A percentile compares a stretch with the other conserved stretches of the same genome.
Evolutionary conservation across 2,329 filamentous ascomycete species (phyloP).

Genomic region (Penicillium sp.): DNA sequence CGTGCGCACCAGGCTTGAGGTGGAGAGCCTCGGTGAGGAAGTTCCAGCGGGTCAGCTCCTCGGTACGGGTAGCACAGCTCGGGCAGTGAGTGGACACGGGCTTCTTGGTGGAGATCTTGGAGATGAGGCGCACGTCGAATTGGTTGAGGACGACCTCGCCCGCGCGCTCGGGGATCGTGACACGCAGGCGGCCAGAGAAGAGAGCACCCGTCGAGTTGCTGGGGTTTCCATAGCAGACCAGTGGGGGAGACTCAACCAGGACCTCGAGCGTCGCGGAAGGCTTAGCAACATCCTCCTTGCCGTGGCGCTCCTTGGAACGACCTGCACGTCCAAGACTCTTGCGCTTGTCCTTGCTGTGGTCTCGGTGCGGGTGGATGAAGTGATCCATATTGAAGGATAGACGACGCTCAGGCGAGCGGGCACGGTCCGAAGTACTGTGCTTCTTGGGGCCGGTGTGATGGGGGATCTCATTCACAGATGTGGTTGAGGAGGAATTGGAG

Average conservation of each 20-base stretch:
- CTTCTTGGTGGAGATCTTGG: conserved; percentile 74
- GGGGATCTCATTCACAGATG: conserved; percentile 41
- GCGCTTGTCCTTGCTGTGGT: conserved; percentile 47
- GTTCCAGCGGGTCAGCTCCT: conserved; percentile 76
- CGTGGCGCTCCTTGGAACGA: conserved; percentile 41
- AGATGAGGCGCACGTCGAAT: conserved; percentile 71
- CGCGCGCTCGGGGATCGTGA: conserved; percentile 68
- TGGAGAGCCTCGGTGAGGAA: conserved; percentile 62
- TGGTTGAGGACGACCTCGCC: conserved; percentile 65
- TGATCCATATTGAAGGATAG: conserved; percentile 48
- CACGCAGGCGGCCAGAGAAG: conserved; percentile 77
- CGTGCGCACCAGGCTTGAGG: conserved; percentile 62
- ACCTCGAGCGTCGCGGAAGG: conserved; percentile 58
- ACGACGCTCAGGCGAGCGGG: conserved; percentile 43
- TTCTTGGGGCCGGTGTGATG: conserved; percentile 30
- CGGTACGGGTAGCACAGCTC: conserved; percentile 71
- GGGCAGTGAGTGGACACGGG: conserved; percentile 78
- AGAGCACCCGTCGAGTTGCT: conserved; percentile 79
- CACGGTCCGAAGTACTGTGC: conserved; percentile 30
- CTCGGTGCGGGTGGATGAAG: conserved; percentile 45
- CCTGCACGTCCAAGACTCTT: conserved; percentile 37
- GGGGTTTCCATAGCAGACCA: conserved; percentile 77
- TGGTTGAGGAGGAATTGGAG: conserved; percentile 41
- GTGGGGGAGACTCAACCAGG: conserved; percentile 80
- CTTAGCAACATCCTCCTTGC: conserved; percentile 32